These are phyloP conservation scores for Macrocybe gigantea DNA, from an alignment of 768 basidiomycete genomes.

Conservation along the genomic window DNA sequence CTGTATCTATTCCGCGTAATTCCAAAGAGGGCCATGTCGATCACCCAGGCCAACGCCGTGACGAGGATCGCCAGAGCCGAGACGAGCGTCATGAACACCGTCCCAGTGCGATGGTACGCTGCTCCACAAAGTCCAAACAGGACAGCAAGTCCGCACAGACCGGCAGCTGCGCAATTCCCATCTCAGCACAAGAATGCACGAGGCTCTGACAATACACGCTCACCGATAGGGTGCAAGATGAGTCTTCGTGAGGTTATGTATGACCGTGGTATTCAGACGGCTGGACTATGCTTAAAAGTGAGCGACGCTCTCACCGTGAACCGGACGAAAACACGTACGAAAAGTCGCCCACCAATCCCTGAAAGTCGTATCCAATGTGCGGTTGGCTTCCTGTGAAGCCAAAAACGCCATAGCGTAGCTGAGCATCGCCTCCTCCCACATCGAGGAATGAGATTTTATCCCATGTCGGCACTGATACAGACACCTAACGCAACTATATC, in stretches of 20 bases:
- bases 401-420: conserved; percentile 66
- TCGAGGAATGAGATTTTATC: conserved; percentile 61
- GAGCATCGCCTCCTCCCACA: conserved; percentile 31
- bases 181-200: no score
- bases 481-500: conserved; percentile 37
- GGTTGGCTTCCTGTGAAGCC: conserved; percentile 58
- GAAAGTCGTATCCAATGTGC: conserved; percentile 55
- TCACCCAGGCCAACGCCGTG: conserved; percentile 63
- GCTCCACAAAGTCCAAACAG: conserved; percentile 66
- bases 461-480: conserved; percentile 75
- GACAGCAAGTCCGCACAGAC: conserved; percentile 57
- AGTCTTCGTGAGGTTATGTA: conserved; percentile 72
- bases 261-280: conserved; percentile 41
- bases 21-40: conserved; percentile 80
- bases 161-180: conserved; percentile 39
- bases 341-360: neutral
- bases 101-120: conserved; percentile 61
- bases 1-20: conserved; percentile 57
- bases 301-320: neutral
- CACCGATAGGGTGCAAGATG: conserved; percentile 78
- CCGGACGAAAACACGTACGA: no score
- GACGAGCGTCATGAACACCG: conserved; percentile 70
- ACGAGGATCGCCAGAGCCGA: conserved; percentile 61
- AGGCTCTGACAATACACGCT: conserved; percentile 9
- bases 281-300: conserved; percentile 3